A percentile compares a stretch with the other conserved stretches of the same genome.
phyloP scores from a whole-genome alignment of 2,329 filamentous ascomycete genomes.

The Aspergillus hiratsukae region DNA sequence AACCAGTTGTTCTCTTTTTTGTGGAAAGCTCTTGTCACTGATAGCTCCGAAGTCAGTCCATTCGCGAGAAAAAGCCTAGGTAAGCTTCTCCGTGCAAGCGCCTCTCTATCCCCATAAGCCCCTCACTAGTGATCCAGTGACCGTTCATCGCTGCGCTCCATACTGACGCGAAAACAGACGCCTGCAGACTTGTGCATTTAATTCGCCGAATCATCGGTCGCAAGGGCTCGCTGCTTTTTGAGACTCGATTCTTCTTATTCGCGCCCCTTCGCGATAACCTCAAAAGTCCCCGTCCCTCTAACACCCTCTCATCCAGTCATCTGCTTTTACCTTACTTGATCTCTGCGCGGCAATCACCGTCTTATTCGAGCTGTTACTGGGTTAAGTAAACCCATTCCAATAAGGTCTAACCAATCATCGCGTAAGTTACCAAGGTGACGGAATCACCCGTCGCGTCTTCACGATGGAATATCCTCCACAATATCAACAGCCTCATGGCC shows the following conservation, averaged over 20 bases:
- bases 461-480: conserved; percentile 71
- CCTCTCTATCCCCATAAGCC: conserved; percentile 16
- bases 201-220: conserved; percentile 40
- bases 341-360: conserved; percentile 14
- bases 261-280: conserved; percentile 24
- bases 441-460: conserved; percentile 31
- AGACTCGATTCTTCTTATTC: conserved; percentile 18
- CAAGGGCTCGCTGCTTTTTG: conserved; percentile 19
- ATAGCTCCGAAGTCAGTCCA: conserved; percentile 9
- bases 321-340: conserved; percentile 13
- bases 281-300: conserved; percentile 18
- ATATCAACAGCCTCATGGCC: conserved; percentile 59
- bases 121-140: conserved; percentile 38
- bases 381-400: conserved; percentile 12
- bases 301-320: conserved; percentile 17
- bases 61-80: conserved; percentile 24
- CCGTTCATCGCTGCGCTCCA: conserved; percentile 37
- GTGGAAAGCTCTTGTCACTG: conserved; percentile 14
- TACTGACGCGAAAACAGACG: conserved; percentile 39
- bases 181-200: conserved; percentile 36
- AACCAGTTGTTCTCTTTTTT: conserved; percentile 10
- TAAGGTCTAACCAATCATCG: conserved; percentile 15
- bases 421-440: conserved; percentile 22
- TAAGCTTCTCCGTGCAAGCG: conserved; percentile 26
- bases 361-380: conserved; percentile 17